Evolutionary conservation across 1,139 yeast genomes (phyloP).

Genomic region (Blastobotrys malaysiensis): DNA sequence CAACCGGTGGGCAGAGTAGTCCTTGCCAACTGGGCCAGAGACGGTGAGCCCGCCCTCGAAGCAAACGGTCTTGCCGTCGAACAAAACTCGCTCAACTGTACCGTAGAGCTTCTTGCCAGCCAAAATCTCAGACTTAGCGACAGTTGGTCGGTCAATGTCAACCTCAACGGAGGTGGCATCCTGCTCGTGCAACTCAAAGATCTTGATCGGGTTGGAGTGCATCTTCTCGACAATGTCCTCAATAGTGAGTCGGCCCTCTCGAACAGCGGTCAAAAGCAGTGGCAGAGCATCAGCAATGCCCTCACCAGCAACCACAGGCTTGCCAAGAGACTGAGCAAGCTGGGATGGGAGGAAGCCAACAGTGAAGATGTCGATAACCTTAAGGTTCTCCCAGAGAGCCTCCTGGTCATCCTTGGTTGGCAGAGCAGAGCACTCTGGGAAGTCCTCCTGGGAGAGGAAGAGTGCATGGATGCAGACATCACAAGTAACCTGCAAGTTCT

Average conservation of each 20-base stretch:
- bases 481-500: constrained; percentile 78
- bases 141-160: constrained; percentile 64
- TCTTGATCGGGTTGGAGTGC: constrained; percentile 75
- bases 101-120: constrained; percentile 53
- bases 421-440: constrained; percentile 63
- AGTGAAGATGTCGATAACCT: constrained; percentile 77
- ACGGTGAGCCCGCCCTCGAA: constrained; percentile 72
- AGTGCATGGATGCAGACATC: constrained; percentile 81
- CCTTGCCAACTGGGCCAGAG: constrained; percentile 52
- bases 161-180: constrained; percentile 68
- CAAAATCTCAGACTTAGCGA: constrained; percentile 43
- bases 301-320: constrained; percentile 59
- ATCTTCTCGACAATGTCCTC: constrained; percentile 68
- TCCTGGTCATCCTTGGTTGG: constrained; percentile 78
- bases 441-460: constrained; percentile 68
- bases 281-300: constrained; percentile 82
- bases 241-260: constrained; percentile 63
- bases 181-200: constrained; percentile 82
- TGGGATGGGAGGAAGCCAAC: constrained; percentile 75
- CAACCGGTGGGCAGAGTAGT: constrained; percentile 27
- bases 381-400: constrained; percentile 74
- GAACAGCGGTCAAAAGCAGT: constrained; percentile 74
- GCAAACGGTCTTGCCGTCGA: constrained; percentile 73
- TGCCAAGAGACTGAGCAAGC: constrained; percentile 60
- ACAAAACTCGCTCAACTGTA: constrained; percentile 80